Conservation (phyloP, 192 early-diverging fungal genomes). For the Dispira simplex region DNA sequence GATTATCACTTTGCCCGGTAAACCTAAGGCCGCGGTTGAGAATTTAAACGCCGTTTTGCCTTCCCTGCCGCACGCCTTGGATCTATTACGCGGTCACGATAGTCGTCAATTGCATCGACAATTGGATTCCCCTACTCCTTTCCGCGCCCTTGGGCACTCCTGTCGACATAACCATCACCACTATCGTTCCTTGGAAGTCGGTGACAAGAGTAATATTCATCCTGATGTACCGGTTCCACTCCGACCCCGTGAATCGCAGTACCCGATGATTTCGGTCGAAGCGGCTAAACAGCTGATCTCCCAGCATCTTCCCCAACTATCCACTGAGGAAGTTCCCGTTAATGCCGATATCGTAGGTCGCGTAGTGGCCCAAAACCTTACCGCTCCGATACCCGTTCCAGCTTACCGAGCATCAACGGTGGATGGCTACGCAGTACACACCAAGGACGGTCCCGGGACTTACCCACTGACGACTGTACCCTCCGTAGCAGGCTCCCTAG, state of each 20-base stretch:
- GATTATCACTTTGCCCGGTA: conserved; percentile 80
- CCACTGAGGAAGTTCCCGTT: conserved; percentile 22
- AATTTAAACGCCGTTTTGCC: conserved; percentile 57
- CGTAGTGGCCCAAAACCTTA: conserved; percentile 61
- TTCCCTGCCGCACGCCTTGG: conserved; percentile 72
- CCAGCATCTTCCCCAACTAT: conserved; percentile 17
- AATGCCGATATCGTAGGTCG: conserved; percentile 35
- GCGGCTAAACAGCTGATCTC: conserved; percentile 45
- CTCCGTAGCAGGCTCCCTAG: conserved; percentile 32
- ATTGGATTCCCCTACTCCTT: background rate
- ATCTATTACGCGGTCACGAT: conserved; percentile 39
- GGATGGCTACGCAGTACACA: conserved; percentile 89
- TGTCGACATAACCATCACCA: conserved; percentile 15
- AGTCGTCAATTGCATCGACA: conserved; percentile 27
- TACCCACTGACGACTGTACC: conserved; percentile 48
- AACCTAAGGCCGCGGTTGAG: conserved; percentile 70
- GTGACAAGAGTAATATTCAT: conserved; percentile 22
- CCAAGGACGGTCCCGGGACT: conserved; percentile 61
- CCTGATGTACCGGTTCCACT: conserved; percentile 30
- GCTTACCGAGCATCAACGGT: conserved; percentile 76
- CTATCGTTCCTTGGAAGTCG: conserved; percentile 24
- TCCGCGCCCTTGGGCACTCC: conserved; percentile 8
- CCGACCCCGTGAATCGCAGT: conserved; percentile 63
- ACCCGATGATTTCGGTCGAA: conserved; percentile 58
- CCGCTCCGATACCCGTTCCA: conserved; percentile 59